These are phyloP conservation scores for Gossypium bickii DNA, from an alignment of 345 rosid genomes.

Conservation along the genomic window DNA sequence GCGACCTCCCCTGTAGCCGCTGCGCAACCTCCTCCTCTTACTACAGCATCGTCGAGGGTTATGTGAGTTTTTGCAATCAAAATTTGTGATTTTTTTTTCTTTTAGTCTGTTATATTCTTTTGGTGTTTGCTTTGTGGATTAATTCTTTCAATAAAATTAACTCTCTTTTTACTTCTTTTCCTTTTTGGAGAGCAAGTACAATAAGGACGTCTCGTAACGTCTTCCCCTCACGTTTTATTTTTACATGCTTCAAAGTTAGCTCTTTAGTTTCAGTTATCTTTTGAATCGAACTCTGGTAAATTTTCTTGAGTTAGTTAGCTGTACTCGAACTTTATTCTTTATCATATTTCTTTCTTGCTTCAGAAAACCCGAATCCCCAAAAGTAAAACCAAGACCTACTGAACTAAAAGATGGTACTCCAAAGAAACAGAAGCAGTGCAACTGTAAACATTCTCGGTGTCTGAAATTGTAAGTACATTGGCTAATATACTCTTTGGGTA, in stretches of 20 bases:
- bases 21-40: constrained; percentile 30
- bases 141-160: background rate
- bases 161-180: background rate
- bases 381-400: constrained; percentile 55
- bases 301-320: background rate
- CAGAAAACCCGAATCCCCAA: constrained; percentile 91
- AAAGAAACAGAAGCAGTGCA: constrained; percentile 93
- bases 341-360: constrained; percentile 1
- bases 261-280: background rate
- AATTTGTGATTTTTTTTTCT: background rate
- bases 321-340: background rate
- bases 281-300: background rate
- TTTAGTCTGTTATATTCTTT: background rate
- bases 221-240: background rate
- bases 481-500: background rate
- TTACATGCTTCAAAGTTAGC: background rate
- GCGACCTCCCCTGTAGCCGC: constrained; percentile 26
- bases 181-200: background rate
- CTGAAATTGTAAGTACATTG: constrained; percentile 74
- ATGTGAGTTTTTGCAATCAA: constrained; percentile 44
- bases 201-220: background rate
- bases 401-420: constrained; percentile 91
- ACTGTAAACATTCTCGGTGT: constrained; percentile 97
- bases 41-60: constrained; percentile 37
- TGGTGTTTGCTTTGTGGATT: background rate